Evolutionary conservation across 164 flowering plant genomes (phyloP).

Genomic region (Vitis rotundifolia): DNA sequence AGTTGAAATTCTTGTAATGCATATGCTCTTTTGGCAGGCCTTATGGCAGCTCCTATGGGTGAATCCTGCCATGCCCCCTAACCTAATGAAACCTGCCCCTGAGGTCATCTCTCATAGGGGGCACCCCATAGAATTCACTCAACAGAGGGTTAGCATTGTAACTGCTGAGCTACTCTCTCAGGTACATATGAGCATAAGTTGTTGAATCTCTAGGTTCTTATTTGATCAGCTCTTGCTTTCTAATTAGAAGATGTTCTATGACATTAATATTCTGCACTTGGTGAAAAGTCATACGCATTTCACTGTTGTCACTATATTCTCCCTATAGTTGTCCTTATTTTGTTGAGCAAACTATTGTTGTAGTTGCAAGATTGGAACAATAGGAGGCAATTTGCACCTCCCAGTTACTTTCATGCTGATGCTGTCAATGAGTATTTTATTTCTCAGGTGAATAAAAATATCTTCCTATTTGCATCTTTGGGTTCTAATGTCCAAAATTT

Average conservation of each 20-base stretch:
- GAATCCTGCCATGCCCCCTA: conserved; percentile 48
- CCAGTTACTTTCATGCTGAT: conserved; percentile 93
- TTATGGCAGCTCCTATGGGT: conserved; percentile 95
- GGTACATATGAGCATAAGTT: conserved; percentile 40
- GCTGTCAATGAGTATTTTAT: conserved; percentile 80
- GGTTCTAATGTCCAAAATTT: not conserved
- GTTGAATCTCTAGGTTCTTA: conserved; percentile 4
- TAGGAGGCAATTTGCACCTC: conserved; percentile 73
- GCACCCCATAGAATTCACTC: conserved; percentile 54
- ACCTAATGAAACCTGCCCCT: conserved; percentile 30
- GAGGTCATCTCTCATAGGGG: conserved; percentile 30
- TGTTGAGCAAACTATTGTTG: conserved; percentile 12
- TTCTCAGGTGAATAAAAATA: conserved; percentile 59
- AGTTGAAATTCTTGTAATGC: not conserved
- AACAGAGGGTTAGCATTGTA: conserved; percentile 64
- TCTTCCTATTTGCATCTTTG: conserved; percentile 4
- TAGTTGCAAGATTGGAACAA: conserved; percentile 99
- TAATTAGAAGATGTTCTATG: not conserved
- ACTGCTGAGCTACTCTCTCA: conserved; percentile 85
- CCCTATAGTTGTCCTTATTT: not conserved
- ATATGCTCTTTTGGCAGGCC: conserved; percentile 51
- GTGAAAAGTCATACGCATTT: not conserved
- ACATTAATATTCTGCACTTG: not conserved
- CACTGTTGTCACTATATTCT: not conserved
- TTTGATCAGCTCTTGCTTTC: not conserved